Percentiles rank a stretch among this genome's conserved stretches.
Evolutionary conservation across 2,329 filamentous ascomycete species (phyloP).

Genomic region (Scedosporium boydii): DNA sequence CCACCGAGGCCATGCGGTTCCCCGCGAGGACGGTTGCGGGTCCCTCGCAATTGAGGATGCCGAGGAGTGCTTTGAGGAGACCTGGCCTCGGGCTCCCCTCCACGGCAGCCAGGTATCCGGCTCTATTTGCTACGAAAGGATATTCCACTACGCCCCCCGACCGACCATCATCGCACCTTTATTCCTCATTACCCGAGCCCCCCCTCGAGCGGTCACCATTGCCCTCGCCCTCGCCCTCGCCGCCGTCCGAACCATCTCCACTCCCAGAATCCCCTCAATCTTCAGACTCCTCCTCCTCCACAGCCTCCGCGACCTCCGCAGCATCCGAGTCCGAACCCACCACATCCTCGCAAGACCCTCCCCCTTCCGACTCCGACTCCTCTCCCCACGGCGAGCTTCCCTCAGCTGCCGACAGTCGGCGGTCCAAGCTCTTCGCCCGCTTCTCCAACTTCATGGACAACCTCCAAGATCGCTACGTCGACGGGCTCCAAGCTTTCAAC

Average conservation of each 20-base stretch:
- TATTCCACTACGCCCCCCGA: constrained; percentile 1
- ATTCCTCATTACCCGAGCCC: neutral
- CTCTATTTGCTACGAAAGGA: neutral
- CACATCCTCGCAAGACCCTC: neutral
- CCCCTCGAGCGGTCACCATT: neutral
- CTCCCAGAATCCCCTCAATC: neutral
- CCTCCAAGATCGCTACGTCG: constrained; percentile 73
- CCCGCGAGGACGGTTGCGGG: neutral
- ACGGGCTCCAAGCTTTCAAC: constrained; percentile 82
- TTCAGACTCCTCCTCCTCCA: neutral
- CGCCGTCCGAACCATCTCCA: neutral
- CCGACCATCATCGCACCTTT: neutral
- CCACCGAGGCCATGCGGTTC: neutral
- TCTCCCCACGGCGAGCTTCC: neutral
- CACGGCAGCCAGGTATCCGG: neutral
- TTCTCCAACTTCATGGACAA: constrained; percentile 78
- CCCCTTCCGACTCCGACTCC: neutral
- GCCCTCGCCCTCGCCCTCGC: neutral
- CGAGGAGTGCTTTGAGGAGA: neutral
- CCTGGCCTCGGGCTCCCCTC: neutral
- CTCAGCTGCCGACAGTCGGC: constrained; percentile 5
- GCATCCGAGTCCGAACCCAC: neutral
- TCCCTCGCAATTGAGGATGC: neutral
- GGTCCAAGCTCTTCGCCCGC: constrained; percentile 11
- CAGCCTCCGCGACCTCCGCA: neutral